These are phyloP conservation scores for Paracoccidioides lutzii DNA, from an alignment of 2,329 filamentous ascomycete genomes.

Conservation along the genomic window DNA sequence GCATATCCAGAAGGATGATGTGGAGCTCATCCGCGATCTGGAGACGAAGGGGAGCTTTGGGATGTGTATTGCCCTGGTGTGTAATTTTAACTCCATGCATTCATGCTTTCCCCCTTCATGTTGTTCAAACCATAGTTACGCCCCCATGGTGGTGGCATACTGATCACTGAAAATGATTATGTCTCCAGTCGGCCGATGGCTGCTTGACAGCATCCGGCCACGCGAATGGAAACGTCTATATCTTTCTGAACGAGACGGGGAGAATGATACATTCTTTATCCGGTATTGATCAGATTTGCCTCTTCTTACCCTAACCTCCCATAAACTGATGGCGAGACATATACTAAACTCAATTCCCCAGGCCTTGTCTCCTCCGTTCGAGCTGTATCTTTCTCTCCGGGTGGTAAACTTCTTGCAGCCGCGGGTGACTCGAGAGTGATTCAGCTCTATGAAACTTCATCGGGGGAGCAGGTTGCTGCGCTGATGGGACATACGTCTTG, in stretches of 20 bases:
- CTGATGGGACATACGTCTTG: slow-evolving; percentile 68
- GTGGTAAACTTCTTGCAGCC: slow-evolving; percentile 69
- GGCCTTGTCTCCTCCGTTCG: slow-evolving; percentile 80
- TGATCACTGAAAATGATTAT: slow-evolving; percentile 8
- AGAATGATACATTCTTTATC: slow-evolving; percentile 75
- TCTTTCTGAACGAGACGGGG: slow-evolving; percentile 87
- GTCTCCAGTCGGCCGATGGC: slow-evolving; percentile 52
- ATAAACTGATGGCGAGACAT: slow-evolving; percentile 18
- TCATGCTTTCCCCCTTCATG: background rate
- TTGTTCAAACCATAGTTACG: too few species aligned
- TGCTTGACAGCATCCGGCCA: slow-evolving; percentile 83
- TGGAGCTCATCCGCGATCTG: slow-evolving; percentile 61
- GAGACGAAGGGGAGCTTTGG: slow-evolving; percentile 91
- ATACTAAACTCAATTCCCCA: slow-evolving; percentile 27
- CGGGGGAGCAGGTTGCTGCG: slow-evolving; percentile 84
- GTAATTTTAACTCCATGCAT: background rate
- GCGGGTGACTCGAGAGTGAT: slow-evolving; percentile 83
- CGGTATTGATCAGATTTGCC: slow-evolving; percentile 47
- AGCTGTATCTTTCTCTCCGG: slow-evolving; percentile 76
- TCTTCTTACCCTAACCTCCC: background rate
- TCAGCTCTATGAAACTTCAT: slow-evolving; percentile 79
- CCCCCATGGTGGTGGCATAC: too few species aligned
- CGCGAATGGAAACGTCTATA: slow-evolving; percentile 80
- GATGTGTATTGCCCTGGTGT: slow-evolving; percentile 63
- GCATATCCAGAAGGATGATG: slow-evolving; percentile 45